Evolutionary conservation across 202 grass and related monocot genomes (phyloP), one percentile per base, ranked within the genome.

Genomic region (Panicum hallii): DNA sequence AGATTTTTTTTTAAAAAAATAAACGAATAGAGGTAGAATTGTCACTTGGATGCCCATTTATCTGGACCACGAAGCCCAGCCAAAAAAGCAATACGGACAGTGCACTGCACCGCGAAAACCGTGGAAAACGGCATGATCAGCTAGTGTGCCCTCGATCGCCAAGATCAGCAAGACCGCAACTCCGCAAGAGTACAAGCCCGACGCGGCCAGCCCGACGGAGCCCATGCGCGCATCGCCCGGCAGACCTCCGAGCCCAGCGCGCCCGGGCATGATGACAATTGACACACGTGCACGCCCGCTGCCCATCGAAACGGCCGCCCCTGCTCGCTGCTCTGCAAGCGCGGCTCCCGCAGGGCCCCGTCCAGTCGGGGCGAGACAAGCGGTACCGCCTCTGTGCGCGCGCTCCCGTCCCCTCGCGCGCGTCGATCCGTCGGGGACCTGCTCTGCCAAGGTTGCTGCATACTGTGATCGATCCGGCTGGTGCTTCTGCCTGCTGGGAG

Each of bases 241-340:
- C 17, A 60, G 22, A 19, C 52, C 4, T 54, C 52, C 19, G 7
- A 60, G 56, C 56, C n/a, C 57, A 60, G 57, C 57, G 43, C 34
- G 12, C 0, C 19, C 26, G 54, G n/a, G 32, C 63, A 58, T 46
- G 68, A 71, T n/a, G 17, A 36, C 36, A 36, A 36, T 36, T 36
- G 36, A 48, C 86, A 72, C 80, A 83, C 79, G 65, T 78, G 65
- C 73, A 53, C 50, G 32, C 43, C 10, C 28, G 48, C 62, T 17
- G 73, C 26, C 56, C 52, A 15, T 53, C 1, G 36, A 9, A 16
- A 45, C 1, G 54, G 11, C 26, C 2, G 66, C 41, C 0, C 26
- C 11, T 23, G 34, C 34, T 34, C 34, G 34, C 26, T 26, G 26
- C 26, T 26, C 26, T 26, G 36, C 36, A 38, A 38, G 36, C 36